These are phyloP conservation scores for Arachnopeziza araneosa DNA, from an alignment of 2,329 filamentous ascomycete genomes.

Conservation along the genomic window DNA sequence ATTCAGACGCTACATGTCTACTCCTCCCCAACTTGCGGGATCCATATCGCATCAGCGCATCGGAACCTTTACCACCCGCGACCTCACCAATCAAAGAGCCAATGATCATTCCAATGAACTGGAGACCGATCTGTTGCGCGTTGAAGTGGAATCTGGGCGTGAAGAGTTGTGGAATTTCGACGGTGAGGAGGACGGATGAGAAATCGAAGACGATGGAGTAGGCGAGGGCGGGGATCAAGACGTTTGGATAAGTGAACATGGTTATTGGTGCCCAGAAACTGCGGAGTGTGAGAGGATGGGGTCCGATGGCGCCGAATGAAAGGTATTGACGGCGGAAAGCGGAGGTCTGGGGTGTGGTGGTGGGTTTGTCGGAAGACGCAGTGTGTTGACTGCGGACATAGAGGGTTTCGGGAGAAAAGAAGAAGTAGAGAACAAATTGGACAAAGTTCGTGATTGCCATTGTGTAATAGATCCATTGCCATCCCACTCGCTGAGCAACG, in stretches of 20 bases:
- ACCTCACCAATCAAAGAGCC: slow-evolving; percentile 54
- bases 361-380: not conserved
- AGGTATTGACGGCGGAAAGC: slow-evolving; percentile 31
- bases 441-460: slow-evolving; percentile 38
- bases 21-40: slow-evolving; percentile 31
- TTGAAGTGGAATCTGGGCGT: slow-evolving; percentile 50
- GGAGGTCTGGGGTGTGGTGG: not conserved
- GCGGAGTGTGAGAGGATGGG: slow-evolving; percentile 1
- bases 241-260: slow-evolving; percentile 38
- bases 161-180: slow-evolving; percentile 56
- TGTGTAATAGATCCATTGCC: slow-evolving; percentile 48
- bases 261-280: slow-evolving; percentile 9
- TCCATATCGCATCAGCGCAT: slow-evolving; percentile 43
- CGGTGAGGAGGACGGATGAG: slow-evolving; percentile 45
- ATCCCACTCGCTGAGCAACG: slow-evolving; percentile 42
- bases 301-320: slow-evolving; percentile 34
- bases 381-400: slow-evolving; percentile 37
- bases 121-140: slow-evolving; percentile 51
- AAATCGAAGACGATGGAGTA: slow-evolving; percentile 55
- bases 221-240: slow-evolving; percentile 42
- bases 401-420: slow-evolving; percentile 46
- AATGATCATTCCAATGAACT: slow-evolving; percentile 51
- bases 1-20: slow-evolving; percentile 40
- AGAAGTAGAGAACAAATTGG: slow-evolving; percentile 39
- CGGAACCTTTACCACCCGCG: slow-evolving; percentile 43